Evolutionary conservation across 805 yeast genomes (phyloP).

Genomic region (Tetrapisispora namnaoensis): DNA sequence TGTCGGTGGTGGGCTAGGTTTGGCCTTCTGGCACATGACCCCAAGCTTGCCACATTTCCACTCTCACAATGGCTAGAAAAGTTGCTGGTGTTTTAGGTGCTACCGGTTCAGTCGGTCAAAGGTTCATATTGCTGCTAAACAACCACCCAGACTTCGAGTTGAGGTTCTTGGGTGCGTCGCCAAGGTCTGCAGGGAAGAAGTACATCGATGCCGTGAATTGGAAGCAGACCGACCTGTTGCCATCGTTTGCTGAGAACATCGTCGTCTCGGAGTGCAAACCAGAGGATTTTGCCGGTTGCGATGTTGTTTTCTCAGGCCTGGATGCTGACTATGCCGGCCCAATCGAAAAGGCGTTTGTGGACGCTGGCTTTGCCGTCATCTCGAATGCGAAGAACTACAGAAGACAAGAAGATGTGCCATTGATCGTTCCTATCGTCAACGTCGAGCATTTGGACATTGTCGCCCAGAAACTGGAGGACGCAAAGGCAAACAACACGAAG

Average conservation of each 20-base stretch:
- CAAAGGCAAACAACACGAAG: conserved; percentile 44
- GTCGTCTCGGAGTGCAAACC: conserved; percentile 70
- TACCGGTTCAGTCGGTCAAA: conserved; percentile 95
- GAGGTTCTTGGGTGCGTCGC: conserved; percentile 80
- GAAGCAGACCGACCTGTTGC: conserved; percentile 85
- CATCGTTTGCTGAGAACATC: conserved; percentile 52
- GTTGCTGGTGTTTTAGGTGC: conserved; percentile 90
- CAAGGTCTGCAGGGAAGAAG: conserved; percentile 85
- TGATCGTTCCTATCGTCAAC: conserved; percentile 91
- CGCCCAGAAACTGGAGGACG: conserved; percentile 39
- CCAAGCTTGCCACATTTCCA: background rate
- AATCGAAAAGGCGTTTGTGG: conserved; percentile 76
- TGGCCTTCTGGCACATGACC: no score
- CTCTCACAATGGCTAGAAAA: conserved; percentile 27
- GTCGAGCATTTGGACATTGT: conserved; percentile 78
- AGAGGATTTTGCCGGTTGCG: conserved; percentile 77
- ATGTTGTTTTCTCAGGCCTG: conserved; percentile 87
- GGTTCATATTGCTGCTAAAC: conserved; percentile 76
- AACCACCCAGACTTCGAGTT: conserved; percentile 87
- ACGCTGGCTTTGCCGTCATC: conserved; percentile 71
- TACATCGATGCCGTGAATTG: conserved; percentile 82
- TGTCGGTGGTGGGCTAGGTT: no score
- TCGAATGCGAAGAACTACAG: conserved; percentile 97
- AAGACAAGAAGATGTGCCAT: conserved; percentile 77
- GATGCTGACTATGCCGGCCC: conserved; percentile 91